A percentile compares a stretch with the other conserved stretches of the same genome.
Conservation (phyloP, 2,329 filamentous ascomycete species). For the Ophiosphaerella narmari region DNA sequence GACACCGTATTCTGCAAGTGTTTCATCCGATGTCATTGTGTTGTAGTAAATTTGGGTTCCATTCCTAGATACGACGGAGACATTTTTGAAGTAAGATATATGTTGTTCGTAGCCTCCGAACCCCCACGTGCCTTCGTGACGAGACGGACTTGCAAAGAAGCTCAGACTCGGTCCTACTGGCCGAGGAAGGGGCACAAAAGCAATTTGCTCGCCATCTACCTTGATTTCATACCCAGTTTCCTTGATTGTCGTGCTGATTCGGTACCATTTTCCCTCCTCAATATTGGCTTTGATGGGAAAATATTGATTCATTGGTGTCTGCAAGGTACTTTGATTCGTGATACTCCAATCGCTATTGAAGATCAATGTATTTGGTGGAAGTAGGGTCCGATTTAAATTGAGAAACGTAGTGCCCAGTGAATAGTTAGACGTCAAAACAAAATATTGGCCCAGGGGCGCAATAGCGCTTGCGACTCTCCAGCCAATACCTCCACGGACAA, state of each 20-base stretch:
- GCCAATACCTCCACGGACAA: slow-evolving; percentile 46
- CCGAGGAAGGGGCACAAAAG: too few species aligned
- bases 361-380: slow-evolving; percentile 43
- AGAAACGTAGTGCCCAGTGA: slow-evolving; percentile 25
- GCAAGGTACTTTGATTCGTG: slow-evolving; percentile 45
- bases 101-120: slow-evolving; percentile 52
- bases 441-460: slow-evolving; percentile 25
- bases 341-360: slow-evolving; percentile 43
- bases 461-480: slow-evolving; percentile 41
- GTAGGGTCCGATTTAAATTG: slow-evolving; percentile 43
- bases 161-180: too few species aligned
- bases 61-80: slow-evolving; percentile 17
- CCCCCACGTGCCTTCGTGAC: slow-evolving; percentile 37
- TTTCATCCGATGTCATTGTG: slow-evolving; percentile 8
- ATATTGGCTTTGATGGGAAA: slow-evolving; percentile 18
- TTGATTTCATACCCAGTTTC: slow-evolving; percentile 33
- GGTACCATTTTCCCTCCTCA: slow-evolving; percentile 47
- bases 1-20: slow-evolving; percentile 47
- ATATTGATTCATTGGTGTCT: slow-evolving; percentile 1
- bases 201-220: slow-evolving; percentile 19
- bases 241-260: slow-evolving; percentile 41
- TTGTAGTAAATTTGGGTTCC: not conserved
- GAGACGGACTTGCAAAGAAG: slow-evolving; percentile 1
- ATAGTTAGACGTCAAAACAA: slow-evolving; percentile 24
- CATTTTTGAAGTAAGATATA: slow-evolving; percentile 43